Base-by-base conservation (phyloP, 2,329 filamentous ascomycete genomes). In the Colletotrichum melonis region DNA sequence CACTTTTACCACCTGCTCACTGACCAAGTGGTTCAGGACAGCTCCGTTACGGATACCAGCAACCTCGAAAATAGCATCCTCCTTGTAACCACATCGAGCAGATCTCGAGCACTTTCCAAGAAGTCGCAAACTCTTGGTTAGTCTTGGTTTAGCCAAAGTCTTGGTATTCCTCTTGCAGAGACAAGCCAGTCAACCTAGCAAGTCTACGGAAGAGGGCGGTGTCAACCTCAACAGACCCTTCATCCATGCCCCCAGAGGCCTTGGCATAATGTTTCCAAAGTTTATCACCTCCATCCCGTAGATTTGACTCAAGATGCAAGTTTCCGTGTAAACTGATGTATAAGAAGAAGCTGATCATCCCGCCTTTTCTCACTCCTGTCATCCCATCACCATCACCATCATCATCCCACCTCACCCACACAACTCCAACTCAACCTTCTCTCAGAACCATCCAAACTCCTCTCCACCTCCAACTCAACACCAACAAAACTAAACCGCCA, bases 1-100 rank as follows among this genome's bases (percentile, higher is more conserved):
- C 32, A 35, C 32, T 35, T 35, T 42, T 6, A 24, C 32, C 35
- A 49, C 28, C 16, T 32, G 11, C 38, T 42, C 11, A 30, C 35
- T 24, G 24, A 22, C 14, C 22, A 30, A 49, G 42, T 30, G 35
- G 5, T 46, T n/a, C 5, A 26, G 58, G 38, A 49, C 6, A 32
- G 16, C 38, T 62, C 65, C 28, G 28, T 49, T 49, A n/a, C 16
- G 19, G 19, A 49, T 42, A 42, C 38, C 14, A 28, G 14, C 3
- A 16, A n/a, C 19, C 14, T 58, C 62, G 14, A 35, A 69, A 64
- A 72, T 69, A 69, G 59, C 65, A 64, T 56, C 66, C 70, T 64
- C 59, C 59, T 24, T 69, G 58, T 6, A 69, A 60, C 59, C 52
- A 30, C 12, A 16, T 58, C 58, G 56, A 59, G 32, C 49, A 26